phyloP scores from a whole-genome alignment of 768 basidiomycete species.

The Suillus luteus region DNA sequence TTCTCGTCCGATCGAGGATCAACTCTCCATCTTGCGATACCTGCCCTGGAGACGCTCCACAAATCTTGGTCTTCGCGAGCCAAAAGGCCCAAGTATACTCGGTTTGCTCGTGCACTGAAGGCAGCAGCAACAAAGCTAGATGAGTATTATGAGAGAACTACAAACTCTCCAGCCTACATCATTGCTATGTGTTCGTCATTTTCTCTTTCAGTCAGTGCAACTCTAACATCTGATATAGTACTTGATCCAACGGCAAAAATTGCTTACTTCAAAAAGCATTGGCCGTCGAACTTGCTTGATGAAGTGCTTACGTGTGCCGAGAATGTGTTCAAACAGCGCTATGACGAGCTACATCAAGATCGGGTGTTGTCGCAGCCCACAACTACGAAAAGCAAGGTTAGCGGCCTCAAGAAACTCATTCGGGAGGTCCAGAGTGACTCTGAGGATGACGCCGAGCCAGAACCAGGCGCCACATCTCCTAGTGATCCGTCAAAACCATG shows the following conservation, averaged over 20 bases:
- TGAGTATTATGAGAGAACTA: constrained; percentile 37
- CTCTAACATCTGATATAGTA: constrained; percentile 15
- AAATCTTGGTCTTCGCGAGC: constrained; percentile 24
- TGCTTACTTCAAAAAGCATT: constrained; percentile 30
- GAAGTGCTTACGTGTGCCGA: not conserved
- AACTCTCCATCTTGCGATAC: constrained; percentile 23
- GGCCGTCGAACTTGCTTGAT: constrained; percentile 12
- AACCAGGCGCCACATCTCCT: not conserved
- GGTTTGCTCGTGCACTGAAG: constrained; percentile 26
- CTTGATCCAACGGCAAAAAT: constrained; percentile 28
- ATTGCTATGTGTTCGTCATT: constrained; percentile 35
- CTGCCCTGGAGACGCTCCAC: constrained; percentile 18
- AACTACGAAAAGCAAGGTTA: not conserved
- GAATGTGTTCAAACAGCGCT: not conserved
- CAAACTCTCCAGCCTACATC: constrained; percentile 33
- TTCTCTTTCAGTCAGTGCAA: not conserved
- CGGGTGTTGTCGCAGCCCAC: not conserved
- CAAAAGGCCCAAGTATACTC: constrained; percentile 17
- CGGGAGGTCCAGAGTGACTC: not conserved
- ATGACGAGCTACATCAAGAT: not conserved
- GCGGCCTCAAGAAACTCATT: not conserved
- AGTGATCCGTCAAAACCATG: not conserved
- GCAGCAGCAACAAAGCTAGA: constrained; percentile 34
- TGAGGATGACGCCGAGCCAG: not conserved
- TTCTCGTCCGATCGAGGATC: constrained; percentile 33